Evolutionary conservation across 2,329 filamentous ascomycete species (phyloP), one percentile per base, ranked within the genome.

Genomic region (Alternaria viburni): DNA sequence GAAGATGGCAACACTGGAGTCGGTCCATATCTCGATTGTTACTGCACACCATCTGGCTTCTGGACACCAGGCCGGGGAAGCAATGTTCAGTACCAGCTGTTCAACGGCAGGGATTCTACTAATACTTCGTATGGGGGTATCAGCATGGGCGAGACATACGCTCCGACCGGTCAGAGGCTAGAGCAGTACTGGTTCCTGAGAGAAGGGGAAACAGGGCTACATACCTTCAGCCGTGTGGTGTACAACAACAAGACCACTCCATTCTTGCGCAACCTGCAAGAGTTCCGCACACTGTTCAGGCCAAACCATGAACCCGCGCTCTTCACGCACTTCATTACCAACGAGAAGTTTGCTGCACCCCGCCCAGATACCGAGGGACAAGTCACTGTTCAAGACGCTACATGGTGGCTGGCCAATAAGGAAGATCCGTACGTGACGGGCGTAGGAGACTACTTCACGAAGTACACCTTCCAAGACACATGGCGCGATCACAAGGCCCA

Each of bases 121-220:
- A 83, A 84, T 1, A 85, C 82, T 0, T 72, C 82, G 6, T 90
- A 89, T 71, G 87, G 83, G 4, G 87, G 88, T 2, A 84, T 89
- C 30, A 81, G 86, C 45, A 86, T 90, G 83, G 86, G 84, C 50
- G 87, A 90, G 62, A 85, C 83, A 0, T 89, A 88, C 69, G 80
- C 83, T 0, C 79, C 82, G 0, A 89, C 87, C 0, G 87, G 87
- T 3, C 87, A 90, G 70, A 70, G 85, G 6, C 79, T 90, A 15
- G 84, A 90, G 69, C 88, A 90, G 70, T 90, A 89, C 74, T 90
- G 87, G 86, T 90, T 90, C 68, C 77, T 90, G 3, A 81, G 86
- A 11, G 87, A 89, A 47, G 85, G 85, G 1, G 88, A 90, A 73
- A 89, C 88, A 0, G 88, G 88, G 0, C 74, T 90, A 36, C 88